Evolutionary conservation across 2,329 filamentous ascomycete species (phyloP).

Genomic region (Leptographium wingfieldii): DNA sequence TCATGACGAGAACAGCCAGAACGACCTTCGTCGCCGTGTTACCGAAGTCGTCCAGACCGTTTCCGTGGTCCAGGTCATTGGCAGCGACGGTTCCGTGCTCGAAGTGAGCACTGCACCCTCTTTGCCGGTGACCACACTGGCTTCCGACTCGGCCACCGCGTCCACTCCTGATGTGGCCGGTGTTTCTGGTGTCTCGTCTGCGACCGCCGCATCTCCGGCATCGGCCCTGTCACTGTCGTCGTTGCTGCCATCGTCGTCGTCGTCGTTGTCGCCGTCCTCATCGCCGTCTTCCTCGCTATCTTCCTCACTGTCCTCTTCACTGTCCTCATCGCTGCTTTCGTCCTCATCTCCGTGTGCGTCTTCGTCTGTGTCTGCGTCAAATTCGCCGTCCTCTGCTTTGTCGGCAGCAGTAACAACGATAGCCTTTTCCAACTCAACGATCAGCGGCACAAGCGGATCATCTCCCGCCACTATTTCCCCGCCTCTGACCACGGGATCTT

Average conservation of each 20-base stretch:
- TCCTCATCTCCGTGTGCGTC: neutral
- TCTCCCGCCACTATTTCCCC: neutral
- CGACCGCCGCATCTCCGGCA: neutral
- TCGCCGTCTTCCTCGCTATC: neutral
- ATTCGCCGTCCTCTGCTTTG: neutral
- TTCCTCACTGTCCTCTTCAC: neutral
- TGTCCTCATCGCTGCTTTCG: neutral
- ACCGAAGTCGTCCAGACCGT: conserved; percentile 40
- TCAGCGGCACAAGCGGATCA: neutral
- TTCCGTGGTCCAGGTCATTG: conserved; percentile 40
- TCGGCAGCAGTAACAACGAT: neutral
- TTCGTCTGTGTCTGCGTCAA: neutral
- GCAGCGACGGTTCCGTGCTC: conserved; percentile 32
- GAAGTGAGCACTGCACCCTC: conserved; percentile 8
- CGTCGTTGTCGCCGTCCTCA: neutral
- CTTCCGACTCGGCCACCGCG: neutral
- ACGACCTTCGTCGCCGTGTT: conserved; percentile 20
- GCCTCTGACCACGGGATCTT: neutral
- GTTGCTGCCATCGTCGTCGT: neutral
- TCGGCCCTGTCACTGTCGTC: neutral
- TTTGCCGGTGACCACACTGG: neutral
- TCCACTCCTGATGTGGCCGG: neutral
- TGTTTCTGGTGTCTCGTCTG: neutral
- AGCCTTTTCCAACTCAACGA: neutral
- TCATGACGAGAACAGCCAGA: neutral